Evolutionary conservation across 805 yeast species (phyloP), one percentile per base, ranked within the genome.

Genomic region (Nakazawaea pomicola): DNA sequence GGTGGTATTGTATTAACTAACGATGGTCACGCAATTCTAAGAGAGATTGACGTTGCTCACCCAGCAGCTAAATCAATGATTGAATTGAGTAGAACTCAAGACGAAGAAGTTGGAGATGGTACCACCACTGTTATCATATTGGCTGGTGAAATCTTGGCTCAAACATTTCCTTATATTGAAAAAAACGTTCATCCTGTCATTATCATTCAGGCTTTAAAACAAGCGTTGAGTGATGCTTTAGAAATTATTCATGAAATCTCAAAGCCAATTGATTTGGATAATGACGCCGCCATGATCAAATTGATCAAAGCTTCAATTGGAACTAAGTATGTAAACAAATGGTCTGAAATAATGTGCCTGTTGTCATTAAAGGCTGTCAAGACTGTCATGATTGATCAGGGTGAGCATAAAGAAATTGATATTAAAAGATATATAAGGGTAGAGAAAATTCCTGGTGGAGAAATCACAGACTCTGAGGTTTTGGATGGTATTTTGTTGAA

Each of bases 11-110:
- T 91, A 12, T 72, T 93, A 49, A 93, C 99, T 43, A 93, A 93
- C 64, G 99, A 93, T 62, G 99, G 99, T 11, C 99, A 93, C 64
- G 99, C 99, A 14, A 93, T 93, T 52, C 70, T 93, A 52, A 78
- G 99, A 58, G 99, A 93, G 61, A 93, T 93, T 52, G 98, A 91
- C 59, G 95, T 85, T 43, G 89, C 96, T 4, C 99, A 93, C 61
- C 99, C 99, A 9, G 99, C 99, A 4, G 99, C 99, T 35, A 93
- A 93, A 66, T 84, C 95, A 24, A 93, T 93, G 98, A 85, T 93
- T 57, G 99, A 93, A 66, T 76, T 93, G 50, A 80, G 93, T 55
- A 78, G 99, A 67, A 90, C 99, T 6, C 97, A 91, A 68, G 99
- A 91, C 60, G 99, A 91, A 67, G 99, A 91, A 67, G 99, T 78